Percentiles rank a stretch among this genome's conserved stretches.
These are phyloP conservation scores for Eustoma russellianum DNA, from an alignment of 257 asterid species.

Conservation along the genomic window DNA sequence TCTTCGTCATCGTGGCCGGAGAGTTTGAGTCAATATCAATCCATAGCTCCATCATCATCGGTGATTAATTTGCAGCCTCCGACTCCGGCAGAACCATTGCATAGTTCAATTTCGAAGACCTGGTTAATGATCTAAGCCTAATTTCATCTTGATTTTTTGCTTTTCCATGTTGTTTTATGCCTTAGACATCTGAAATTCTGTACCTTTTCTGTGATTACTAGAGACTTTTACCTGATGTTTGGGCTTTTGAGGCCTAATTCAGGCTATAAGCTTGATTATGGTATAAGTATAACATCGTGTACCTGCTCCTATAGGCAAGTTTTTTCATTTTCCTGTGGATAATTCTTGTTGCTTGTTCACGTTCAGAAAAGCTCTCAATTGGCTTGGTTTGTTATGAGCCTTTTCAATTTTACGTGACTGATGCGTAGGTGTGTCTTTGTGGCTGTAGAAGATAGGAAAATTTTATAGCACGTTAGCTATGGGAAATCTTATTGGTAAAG, in stretches of 20 bases:
- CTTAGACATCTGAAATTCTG: slow-evolving; percentile 26
- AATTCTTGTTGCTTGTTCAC: neutral
- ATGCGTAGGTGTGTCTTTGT: too few relatives aligned
- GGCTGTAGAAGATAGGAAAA: too few relatives aligned
- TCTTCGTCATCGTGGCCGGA: slow-evolving; percentile 46
- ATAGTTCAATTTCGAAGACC: slow-evolving; percentile 28
- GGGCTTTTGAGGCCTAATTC: slow-evolving; percentile 14
- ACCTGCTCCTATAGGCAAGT: too few relatives aligned
- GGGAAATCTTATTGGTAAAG: too few relatives aligned
- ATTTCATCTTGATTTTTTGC: slow-evolving; percentile 21
- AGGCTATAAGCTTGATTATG: slow-evolving; percentile 14
- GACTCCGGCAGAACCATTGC: slow-evolving; percentile 24
- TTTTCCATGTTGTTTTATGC: slow-evolving; percentile 1
- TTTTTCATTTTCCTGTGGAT: neutral
- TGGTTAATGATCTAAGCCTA: slow-evolving; percentile 29
- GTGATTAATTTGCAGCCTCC: slow-evolving; percentile 25
- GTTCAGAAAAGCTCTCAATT: too few relatives aligned
- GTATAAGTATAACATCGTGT: slow-evolving; percentile 14
- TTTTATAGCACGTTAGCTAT: too few relatives aligned
- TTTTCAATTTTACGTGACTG: too few relatives aligned
- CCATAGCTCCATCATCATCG: slow-evolving; percentile 26
- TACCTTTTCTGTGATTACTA: slow-evolving; percentile 1
- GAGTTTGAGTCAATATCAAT: slow-evolving; percentile 28
- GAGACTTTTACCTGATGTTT: slow-evolving; percentile 12
- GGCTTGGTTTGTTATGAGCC: too few relatives aligned